phyloP scores from a whole-genome alignment of 73 alveolate species.

The Tetrahymena elliotti region DNA sequence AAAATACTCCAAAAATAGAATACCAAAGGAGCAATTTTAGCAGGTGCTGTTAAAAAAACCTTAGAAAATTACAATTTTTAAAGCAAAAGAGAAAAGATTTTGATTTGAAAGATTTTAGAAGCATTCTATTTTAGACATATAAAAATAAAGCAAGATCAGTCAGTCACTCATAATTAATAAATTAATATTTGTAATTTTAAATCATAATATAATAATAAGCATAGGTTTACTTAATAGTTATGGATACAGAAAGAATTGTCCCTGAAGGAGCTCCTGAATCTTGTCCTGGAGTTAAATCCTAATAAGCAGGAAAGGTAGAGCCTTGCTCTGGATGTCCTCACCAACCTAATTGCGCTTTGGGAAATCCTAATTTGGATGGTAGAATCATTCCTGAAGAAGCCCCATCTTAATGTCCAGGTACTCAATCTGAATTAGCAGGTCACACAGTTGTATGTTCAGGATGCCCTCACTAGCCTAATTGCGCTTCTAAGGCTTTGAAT shows the following conservation, averaged over 20 bases:
- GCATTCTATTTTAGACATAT: background rate
- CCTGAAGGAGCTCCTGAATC: background rate
- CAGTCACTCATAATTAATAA: background rate
- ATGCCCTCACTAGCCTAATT: background rate
- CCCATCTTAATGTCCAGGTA: background rate
- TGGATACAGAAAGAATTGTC: background rate
- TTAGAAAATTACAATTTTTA: no score
- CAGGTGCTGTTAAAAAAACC: no score
- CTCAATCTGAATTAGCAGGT: background rate
- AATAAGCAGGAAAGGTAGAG: background rate
- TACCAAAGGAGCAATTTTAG: background rate
- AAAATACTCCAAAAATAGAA: background rate
- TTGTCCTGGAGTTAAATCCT: background rate
- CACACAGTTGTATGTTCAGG: background rate
- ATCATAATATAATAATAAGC: no score
- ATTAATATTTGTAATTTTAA: no score
- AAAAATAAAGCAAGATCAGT: background rate
- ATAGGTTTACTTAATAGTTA: background rate
- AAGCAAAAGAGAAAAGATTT: background rate
- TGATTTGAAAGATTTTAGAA: background rate
- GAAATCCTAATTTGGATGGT: background rate
- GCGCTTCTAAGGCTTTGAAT: background rate
- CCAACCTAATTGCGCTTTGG: background rate
- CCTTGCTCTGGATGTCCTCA: background rate
- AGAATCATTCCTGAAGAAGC: background rate